phyloP scores from a whole-genome alignment of 2,329 filamentous ascomycete species.

The Verticillium isaacii region DNA sequence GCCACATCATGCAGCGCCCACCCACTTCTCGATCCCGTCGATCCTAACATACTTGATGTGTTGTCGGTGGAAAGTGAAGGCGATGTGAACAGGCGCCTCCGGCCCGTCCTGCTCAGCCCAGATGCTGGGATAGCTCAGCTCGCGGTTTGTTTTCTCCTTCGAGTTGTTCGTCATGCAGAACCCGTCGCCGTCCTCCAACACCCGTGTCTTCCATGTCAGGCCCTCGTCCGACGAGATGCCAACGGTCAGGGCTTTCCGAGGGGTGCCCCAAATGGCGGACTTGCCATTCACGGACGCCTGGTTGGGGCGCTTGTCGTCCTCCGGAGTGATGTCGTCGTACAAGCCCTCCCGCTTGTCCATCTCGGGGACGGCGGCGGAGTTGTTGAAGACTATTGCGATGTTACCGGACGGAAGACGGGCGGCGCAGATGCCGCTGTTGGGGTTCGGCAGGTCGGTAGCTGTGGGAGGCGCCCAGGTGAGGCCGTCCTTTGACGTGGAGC shows the following conservation, averaged over 20 bases:
- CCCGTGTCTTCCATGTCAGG: constrained; percentile 27
- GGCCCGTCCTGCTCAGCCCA: constrained; percentile 17
- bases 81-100: constrained; percentile 24
- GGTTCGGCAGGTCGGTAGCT: constrained; percentile 32
- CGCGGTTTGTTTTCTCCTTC: constrained; percentile 31
- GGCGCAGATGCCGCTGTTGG: constrained; percentile 35
- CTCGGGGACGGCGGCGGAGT: constrained; percentile 26
- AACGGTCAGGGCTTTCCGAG: constrained; percentile 27
- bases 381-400: constrained; percentile 33
- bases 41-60: constrained; percentile 33
- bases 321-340: constrained; percentile 38
- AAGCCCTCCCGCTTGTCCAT: constrained; percentile 30
- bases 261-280: constrained; percentile 38
- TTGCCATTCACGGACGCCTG: constrained; percentile 28
- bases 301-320: constrained; percentile 31
- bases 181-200: constrained; percentile 38
- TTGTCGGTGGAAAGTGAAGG: constrained; percentile 37
- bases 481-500: constrained; percentile 32
- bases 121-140: constrained; percentile 39
- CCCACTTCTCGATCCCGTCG: constrained; percentile 19
- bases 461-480: constrained; percentile 30
- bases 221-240: constrained; percentile 30
- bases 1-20: background rate
- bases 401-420: constrained; percentile 28
- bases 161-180: constrained; percentile 42